Percentiles rank a stretch among this genome's conserved stretches.
Evolutionary conservation across 352 stramenopile species (phyloP).

Genomic region (Phytophthora sojae): DNA sequence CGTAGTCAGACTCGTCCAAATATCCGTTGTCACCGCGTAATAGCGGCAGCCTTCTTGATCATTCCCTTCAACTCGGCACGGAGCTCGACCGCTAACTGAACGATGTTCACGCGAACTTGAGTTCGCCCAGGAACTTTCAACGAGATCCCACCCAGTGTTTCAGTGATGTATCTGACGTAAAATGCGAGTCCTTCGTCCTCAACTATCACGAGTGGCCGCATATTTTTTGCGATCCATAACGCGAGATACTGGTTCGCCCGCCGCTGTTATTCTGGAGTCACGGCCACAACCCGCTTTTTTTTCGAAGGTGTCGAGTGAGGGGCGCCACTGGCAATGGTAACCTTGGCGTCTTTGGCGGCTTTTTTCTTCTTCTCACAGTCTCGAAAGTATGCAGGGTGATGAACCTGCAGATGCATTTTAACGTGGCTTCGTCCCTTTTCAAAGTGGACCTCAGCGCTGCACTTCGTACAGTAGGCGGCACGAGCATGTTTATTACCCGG

Average conservation of each 20-base stretch:
- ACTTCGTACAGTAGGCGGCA: not conserved
- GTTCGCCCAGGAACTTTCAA: not conserved
- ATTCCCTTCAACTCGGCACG: not conserved
- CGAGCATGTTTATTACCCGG: not conserved
- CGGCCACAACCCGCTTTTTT: not conserved
- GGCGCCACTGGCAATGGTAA: not conserved
- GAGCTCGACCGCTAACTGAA: not conserved
- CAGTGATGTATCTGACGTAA: not conserved
- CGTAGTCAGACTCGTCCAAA: not conserved
- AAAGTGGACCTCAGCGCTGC: not conserved
- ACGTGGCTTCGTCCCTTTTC: not conserved
- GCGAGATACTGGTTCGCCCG: not conserved
- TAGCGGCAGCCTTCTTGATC: not conserved
- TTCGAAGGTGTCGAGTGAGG: not conserved
- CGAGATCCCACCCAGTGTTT: not conserved
- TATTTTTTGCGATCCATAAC: not conserved
- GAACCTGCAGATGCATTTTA: not conserved
- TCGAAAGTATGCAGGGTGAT: not conserved
- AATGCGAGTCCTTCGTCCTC: not conserved
- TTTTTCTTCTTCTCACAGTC: not conserved
- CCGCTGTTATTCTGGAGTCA: not conserved
- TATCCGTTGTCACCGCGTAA: constrained; percentile 1
- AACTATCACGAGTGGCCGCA: not conserved
- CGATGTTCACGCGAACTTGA: not conserved
- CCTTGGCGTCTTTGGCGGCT: not conserved